These are phyloP conservation scores for Candida freyschussii DNA, from an alignment of 1,139 yeast genomes.

Conservation along the genomic window DNA sequence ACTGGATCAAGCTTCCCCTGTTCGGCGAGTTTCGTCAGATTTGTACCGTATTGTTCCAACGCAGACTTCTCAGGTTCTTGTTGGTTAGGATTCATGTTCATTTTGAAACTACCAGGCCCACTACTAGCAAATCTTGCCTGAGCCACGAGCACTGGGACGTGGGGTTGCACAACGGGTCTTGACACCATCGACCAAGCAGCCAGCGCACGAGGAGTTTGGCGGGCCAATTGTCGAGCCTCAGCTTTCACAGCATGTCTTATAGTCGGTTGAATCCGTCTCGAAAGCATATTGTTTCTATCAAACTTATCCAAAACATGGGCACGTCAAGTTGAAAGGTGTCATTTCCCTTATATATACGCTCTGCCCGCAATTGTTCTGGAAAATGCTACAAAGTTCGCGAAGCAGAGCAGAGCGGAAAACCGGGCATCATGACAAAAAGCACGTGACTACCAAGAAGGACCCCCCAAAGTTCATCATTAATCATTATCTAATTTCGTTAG, in stretches of 20 bases:
- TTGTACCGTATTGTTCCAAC: constrained; percentile 80
- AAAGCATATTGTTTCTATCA: constrained; percentile 14
- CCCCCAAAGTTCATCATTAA: too few species aligned
- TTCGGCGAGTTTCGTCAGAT: constrained; percentile 78
- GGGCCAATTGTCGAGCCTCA: not conserved
- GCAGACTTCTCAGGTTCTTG: constrained; percentile 64
- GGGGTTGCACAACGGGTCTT: too few species aligned
- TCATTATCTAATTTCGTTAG: too few species aligned
- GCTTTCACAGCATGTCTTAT: constrained; percentile 4
- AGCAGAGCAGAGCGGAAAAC: constrained; percentile 1
- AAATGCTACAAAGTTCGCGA: constrained; percentile 8
- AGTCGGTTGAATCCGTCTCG: too few species aligned
- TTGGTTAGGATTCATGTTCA: constrained; percentile 35
- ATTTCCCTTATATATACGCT: constrained; percentile 3
- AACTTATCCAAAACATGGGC: constrained; percentile 4
- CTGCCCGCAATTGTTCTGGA: constrained; percentile 1
- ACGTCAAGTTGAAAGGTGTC: constrained; percentile 4
- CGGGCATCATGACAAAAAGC: too few species aligned
- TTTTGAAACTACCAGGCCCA: constrained; percentile 21
- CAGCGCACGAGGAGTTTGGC: constrained; percentile 3
- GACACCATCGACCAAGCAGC: constrained; percentile 2
- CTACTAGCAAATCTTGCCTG: constrained; percentile 21
- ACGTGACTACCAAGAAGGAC: too few species aligned
- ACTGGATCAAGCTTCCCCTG: constrained; percentile 95
- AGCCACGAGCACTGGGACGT: too few species aligned